phyloP scores from a whole-genome alignment of 78 protist species.

The Dictyostelium purpureum region DNA sequence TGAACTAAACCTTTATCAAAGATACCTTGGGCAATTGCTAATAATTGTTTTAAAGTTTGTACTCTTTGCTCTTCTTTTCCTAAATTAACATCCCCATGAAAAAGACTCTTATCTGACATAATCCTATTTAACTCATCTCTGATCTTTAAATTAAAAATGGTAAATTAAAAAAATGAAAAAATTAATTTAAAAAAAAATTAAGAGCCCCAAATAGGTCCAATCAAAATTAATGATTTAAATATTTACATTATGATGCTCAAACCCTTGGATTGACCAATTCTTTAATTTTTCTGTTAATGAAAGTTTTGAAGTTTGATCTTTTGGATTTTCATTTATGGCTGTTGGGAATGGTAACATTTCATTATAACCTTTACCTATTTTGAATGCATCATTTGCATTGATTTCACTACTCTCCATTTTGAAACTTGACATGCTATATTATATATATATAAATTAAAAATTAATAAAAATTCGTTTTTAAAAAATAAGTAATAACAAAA shows the following conservation, averaged over 20 bases:
- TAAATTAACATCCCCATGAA: not conserved
- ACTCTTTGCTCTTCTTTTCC: constrained; percentile 60
- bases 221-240: not conserved
- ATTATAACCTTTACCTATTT: not conserved
- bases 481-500: no score
- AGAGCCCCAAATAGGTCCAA: not conserved
- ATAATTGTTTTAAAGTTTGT: not conserved
- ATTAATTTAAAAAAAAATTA: not conserved
- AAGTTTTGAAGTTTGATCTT: not conserved
- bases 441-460: no score
- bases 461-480: no score
- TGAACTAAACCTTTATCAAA: constrained; percentile 41
- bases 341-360: not conserved
- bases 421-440: no score
- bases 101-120: not conserved
- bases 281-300: not conserved
- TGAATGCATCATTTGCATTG: not conserved
- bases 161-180: not conserved
- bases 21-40: not conserved
- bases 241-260: constrained; percentile 19
- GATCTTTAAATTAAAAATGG: not conserved
- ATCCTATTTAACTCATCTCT: constrained; percentile 20
- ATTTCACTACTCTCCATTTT: no score
- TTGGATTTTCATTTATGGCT: not conserved
- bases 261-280: constrained; percentile 17